Percentiles rank a stretch among this genome's conserved stretches.
Evolutionary conservation across 2,329 filamentous ascomycete genomes (phyloP).

Genomic region (Cladophialophora bantiana): DNA sequence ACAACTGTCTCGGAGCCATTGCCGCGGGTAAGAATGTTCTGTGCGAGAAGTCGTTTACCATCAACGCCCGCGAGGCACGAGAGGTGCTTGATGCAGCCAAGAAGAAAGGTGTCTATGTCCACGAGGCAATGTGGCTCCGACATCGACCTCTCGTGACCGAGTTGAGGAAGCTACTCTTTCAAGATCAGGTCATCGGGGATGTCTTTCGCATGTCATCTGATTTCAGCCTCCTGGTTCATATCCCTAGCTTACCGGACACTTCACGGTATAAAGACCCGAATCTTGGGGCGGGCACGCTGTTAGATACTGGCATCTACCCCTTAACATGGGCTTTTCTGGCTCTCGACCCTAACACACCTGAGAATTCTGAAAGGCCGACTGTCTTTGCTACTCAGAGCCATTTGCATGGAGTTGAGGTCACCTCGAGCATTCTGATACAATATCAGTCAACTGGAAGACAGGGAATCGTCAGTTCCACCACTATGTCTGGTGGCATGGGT

Average conservation of each 20-base stretch:
- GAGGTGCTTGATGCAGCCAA: constrained; percentile 74
- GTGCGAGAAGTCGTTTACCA: constrained; percentile 89
- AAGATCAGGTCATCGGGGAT: constrained; percentile 59
- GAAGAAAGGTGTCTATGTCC: constrained; percentile 74
- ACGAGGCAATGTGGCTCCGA: constrained; percentile 78
- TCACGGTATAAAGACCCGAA: constrained; percentile 73
- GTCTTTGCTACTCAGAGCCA: constrained; percentile 64
- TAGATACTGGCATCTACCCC: constrained; percentile 87
- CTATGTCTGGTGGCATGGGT: constrained; percentile 31
- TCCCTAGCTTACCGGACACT: constrained; percentile 21
- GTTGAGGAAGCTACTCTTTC: constrained; percentile 59
- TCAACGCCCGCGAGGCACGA: constrained; percentile 77
- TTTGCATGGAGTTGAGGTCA: constrained; percentile 42
- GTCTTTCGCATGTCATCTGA: constrained; percentile 65
- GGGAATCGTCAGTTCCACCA: constrained; percentile 53
- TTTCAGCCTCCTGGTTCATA: constrained; percentile 43
- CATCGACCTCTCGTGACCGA: constrained; percentile 84
- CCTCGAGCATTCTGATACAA: constrained; percentile 50
- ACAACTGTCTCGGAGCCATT: constrained; percentile 82
- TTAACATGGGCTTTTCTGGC: constrained; percentile 92
- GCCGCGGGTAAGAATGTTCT: constrained; percentile 24
- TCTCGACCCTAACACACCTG: constrained; percentile 71
- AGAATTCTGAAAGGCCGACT: constrained; percentile 70
- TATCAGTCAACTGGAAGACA: constrained; percentile 51
- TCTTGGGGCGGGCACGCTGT: constrained; percentile 79